Conservation (phyloP, 768 basidiomycete species). For the Agrocybe praecox region DNA sequence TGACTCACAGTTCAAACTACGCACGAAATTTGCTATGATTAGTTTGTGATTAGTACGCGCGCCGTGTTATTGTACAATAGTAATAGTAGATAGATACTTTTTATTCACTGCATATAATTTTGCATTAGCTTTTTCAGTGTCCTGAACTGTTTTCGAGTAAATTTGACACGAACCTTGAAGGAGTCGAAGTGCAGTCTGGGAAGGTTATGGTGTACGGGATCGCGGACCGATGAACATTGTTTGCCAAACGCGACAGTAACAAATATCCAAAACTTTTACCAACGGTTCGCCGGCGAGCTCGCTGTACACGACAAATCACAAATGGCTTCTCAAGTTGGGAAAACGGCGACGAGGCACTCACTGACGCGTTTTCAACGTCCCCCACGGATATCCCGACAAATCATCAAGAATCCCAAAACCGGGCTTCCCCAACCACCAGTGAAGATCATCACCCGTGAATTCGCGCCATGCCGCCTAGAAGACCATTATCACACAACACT, state of each 20-base stretch:
- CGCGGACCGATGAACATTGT: neutral
- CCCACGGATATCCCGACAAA: slow-evolving; percentile 44
- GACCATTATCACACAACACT: slow-evolving; percentile 87
- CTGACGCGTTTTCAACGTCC: slow-evolving; percentile 55
- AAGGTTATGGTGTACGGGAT: too few species aligned
- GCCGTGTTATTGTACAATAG: too few species aligned
- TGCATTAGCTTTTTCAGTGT: too few species aligned
- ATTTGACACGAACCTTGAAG: too few species aligned
- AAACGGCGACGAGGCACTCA: slow-evolving; percentile 17
- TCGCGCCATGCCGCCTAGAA: slow-evolving; percentile 69
- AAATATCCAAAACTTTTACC: neutral
- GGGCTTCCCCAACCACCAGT: slow-evolving; percentile 78
- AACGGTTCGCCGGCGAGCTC: neutral
- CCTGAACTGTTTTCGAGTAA: too few species aligned
- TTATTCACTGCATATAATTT: too few species aligned
- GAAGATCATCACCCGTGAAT: slow-evolving; percentile 66
- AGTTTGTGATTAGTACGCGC: too few species aligned
- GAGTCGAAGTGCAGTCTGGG: too few species aligned
- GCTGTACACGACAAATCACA: neutral
- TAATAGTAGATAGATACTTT: too few species aligned
- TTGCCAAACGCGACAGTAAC: neutral
- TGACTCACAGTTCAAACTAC: too few species aligned
- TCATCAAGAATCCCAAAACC: slow-evolving; percentile 48
- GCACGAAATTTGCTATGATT: too few species aligned
- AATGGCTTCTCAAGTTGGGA: slow-evolving; percentile 14